Conservation (phyloP, 495 filamentous ascomycete genomes). For the Trypethelium eluteriae region DNA sequence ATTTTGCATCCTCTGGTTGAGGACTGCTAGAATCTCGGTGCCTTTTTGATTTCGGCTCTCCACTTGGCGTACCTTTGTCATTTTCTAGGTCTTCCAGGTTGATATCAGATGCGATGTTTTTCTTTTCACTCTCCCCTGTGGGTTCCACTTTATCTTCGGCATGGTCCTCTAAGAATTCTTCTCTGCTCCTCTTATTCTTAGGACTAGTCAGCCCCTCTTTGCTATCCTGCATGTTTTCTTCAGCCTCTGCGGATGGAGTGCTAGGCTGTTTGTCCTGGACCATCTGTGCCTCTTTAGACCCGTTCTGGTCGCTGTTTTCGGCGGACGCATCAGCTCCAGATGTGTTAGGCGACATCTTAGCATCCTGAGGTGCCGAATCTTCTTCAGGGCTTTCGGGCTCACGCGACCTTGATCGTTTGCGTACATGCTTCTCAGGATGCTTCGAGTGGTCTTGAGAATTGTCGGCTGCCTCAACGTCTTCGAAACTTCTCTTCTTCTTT, state of each 20-base stretch:
- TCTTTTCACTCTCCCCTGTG: background rate
- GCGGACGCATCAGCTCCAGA: background rate
- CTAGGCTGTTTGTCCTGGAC: background rate
- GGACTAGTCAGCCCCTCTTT: conserved; percentile 22
- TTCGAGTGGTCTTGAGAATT: conserved; percentile 1
- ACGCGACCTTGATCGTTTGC: conserved; percentile 30
- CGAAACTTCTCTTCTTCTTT: conserved; percentile 50
- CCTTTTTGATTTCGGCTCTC: conserved; percentile 27
- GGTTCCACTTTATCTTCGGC: background rate
- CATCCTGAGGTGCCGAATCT: background rate
- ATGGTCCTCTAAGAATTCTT: conserved; percentile 19
- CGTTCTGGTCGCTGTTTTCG: background rate
- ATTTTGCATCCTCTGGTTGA: conserved; percentile 16
- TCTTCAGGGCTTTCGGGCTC: background rate
- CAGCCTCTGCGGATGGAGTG: conserved; percentile 13
- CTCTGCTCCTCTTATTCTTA: conserved; percentile 30
- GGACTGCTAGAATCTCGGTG: conserved; percentile 24
- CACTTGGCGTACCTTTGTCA: background rate
- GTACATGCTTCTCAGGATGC: conserved; percentile 23
- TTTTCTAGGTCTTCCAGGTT: background rate
- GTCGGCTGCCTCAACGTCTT: conserved; percentile 39
- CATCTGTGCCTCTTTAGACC: background rate
- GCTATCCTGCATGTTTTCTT: conserved; percentile 11
- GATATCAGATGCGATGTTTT: background rate
- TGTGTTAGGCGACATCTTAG: background rate